phyloP scores from a whole-genome alignment of 805 yeast species.

The Candida coquimbonensis region DNA sequence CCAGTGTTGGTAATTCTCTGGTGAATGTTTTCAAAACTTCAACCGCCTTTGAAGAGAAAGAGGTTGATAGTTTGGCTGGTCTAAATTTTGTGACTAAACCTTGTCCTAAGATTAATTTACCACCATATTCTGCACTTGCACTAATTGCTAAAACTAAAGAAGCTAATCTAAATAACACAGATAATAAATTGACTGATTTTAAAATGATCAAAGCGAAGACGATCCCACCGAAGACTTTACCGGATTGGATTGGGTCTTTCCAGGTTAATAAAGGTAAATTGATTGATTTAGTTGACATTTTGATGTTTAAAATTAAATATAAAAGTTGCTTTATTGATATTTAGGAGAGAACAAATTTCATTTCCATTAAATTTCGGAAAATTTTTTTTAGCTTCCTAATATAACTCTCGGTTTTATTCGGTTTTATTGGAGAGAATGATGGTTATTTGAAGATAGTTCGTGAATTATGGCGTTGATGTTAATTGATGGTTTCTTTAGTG shows the following conservation, averaged over 20 bases:
- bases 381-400: no score
- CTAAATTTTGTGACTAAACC: constrained; percentile 77
- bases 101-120: constrained; percentile 63
- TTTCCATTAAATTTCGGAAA: no score
- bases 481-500: no score
- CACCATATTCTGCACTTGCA: constrained; percentile 70
- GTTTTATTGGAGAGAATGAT: no score
- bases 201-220: constrained; percentile 46
- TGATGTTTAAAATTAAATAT: background rate
- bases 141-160: constrained; percentile 54
- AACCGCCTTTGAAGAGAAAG: constrained; percentile 31
- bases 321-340: no score
- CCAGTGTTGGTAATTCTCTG: constrained; percentile 41
- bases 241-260: constrained; percentile 72
- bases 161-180: constrained; percentile 52
- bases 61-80: constrained; percentile 42
- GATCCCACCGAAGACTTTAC: constrained; percentile 63
- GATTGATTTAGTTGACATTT: constrained; percentile 5
- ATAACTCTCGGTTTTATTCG: no score
- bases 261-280: constrained; percentile 49
- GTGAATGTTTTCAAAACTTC: constrained; percentile 37
- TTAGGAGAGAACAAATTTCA: no score
- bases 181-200: constrained; percentile 57
- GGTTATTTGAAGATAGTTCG: no score
- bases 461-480: no score